Base-by-base conservation (phyloP, 805 yeast genomes). In the Myxozyma kluyveri region DNA sequence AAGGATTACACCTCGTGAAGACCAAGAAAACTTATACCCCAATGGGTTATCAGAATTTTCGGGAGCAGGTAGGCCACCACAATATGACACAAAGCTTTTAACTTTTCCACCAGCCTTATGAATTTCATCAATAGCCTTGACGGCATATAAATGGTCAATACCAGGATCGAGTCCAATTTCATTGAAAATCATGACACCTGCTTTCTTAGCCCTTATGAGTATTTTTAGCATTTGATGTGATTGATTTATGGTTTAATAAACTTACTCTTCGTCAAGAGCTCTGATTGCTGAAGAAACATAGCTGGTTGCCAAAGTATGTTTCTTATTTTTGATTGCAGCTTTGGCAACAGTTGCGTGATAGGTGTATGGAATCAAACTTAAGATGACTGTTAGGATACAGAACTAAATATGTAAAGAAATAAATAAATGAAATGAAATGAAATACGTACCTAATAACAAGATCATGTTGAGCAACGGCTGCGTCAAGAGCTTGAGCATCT, bases 161-260 rank as follows among this genome's bases (percentile, higher is more conserved):
- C 99, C 99, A 59, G 99, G 99, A 71, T 91, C 99, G 70, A 91
- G 80, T 65, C 99, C 99, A 63, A 91, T 93, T 77, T 91, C 99
- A 75, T 91, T 91, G 96, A 93, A 88, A 36, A 93, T 97, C 47
- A 91, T 82, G 65, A 93, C 90, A 54, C 99, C 99, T 32, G 99
- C 98, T 65, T 84, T 84, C 69, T 85, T 82, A 74, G 88, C 51
- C 17, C 48, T 43, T 26, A 3, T 7, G 12, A 35, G 5, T 6
- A 35, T n/a, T 21, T 17, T 10, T 5, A 12, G n/a, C 7, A 12
- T 17, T 7, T 21, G 21, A 37, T 9, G n/a, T 17, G 41, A 14
- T 9, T 26, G 33, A 9, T 9, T 14, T 7, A n/a, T n/a, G n/a
- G n/a, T n/a, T 14, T 4, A 22, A 18, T 26, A 17, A 27, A 39